A percentile compares a stretch with the other conserved stretches of the same genome.
Evolutionary conservation across 164 flowering plant species (phyloP).

Genomic region (Aristolochia contorta): DNA sequence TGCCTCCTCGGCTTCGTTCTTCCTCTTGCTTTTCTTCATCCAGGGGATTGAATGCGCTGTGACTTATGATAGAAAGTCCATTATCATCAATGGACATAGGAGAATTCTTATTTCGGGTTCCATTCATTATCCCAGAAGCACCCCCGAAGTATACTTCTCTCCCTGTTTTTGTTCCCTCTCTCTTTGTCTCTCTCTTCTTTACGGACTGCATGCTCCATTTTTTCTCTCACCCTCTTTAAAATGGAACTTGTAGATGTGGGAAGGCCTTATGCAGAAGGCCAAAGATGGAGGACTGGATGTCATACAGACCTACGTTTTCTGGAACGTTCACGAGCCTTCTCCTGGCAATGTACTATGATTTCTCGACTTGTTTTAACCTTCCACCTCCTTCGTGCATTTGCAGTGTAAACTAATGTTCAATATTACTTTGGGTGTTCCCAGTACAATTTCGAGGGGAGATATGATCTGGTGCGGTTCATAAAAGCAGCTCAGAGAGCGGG

Average conservation of each 20-base stretch:
- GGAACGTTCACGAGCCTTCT: constrained; percentile 70
- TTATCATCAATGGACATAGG: constrained; percentile 15
- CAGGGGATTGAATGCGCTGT: constrained; percentile 8
- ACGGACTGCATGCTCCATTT: background rate
- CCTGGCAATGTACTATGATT: constrained; percentile 46
- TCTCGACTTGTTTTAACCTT: background rate
- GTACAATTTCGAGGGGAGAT: constrained; percentile 71
- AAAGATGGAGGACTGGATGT: constrained; percentile 19
- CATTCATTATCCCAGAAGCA: constrained; percentile 16
- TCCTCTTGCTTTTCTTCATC: constrained; percentile 2
- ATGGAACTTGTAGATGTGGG: constrained; percentile 12
- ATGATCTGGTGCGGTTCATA: constrained; percentile 62
- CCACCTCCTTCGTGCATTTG: background rate
- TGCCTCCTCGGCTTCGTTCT: background rate
- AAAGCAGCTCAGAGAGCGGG: constrained; percentile 60
- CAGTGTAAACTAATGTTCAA: background rate
- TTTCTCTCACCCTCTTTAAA: background rate
- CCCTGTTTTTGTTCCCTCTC: background rate
- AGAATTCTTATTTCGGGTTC: constrained; percentile 18
- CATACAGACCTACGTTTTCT: constrained; percentile 41
- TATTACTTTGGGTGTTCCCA: constrained; percentile 10
- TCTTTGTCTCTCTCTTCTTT: background rate
- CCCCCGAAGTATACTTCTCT: constrained; percentile 12
- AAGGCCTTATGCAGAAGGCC: constrained; percentile 22
- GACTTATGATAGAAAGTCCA: constrained; percentile 13